phyloP scores from a whole-genome alignment of 805 yeast species.

The Torulaspora microellipsoides region DNA sequence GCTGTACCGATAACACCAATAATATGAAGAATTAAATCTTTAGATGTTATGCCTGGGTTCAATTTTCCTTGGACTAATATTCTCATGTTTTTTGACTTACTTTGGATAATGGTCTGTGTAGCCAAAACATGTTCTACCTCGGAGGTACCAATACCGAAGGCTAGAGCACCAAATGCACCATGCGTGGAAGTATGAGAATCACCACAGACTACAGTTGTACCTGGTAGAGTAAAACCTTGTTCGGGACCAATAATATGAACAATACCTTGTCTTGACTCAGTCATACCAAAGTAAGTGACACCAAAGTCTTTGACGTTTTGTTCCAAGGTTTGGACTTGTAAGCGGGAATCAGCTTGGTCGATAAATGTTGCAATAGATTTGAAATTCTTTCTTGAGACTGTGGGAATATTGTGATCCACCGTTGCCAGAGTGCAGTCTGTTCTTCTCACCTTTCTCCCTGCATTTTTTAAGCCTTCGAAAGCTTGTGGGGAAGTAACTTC shows the following conservation, averaged over 20 bases:
- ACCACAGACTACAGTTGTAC: constrained; percentile 98
- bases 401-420: constrained; percentile 96
- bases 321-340: constrained; percentile 90
- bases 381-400: constrained; percentile 75
- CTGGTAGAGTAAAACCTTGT: constrained; percentile 97
- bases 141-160: constrained; percentile 98
- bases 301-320: constrained; percentile 87
- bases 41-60: constrained; percentile 86
- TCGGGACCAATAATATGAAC: constrained; percentile 99
- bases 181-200: constrained; percentile 98
- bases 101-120: constrained; percentile 91
- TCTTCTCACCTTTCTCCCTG: constrained; percentile 87
- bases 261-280: constrained; percentile 93
- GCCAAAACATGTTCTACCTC: constrained; percentile 99
- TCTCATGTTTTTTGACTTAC: constrained; percentile 95
- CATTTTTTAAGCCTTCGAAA: constrained; percentile 87
- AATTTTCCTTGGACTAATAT: constrained; percentile 80
- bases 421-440: constrained; percentile 90
- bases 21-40: constrained; percentile 89
- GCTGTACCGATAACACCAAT: constrained; percentile 98
- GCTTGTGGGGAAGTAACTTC: constrained; percentile 99
- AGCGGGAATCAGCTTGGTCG: constrained; percentile 82
- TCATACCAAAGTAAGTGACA: constrained; percentile 91
- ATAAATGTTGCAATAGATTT: constrained; percentile 74
- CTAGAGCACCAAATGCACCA: constrained; percentile 96